Evolutionary conservation across 164 flowering plant species (phyloP), one percentile per base, ranked within the genome.

Genomic region (Magnolia changhungtana): DNA sequence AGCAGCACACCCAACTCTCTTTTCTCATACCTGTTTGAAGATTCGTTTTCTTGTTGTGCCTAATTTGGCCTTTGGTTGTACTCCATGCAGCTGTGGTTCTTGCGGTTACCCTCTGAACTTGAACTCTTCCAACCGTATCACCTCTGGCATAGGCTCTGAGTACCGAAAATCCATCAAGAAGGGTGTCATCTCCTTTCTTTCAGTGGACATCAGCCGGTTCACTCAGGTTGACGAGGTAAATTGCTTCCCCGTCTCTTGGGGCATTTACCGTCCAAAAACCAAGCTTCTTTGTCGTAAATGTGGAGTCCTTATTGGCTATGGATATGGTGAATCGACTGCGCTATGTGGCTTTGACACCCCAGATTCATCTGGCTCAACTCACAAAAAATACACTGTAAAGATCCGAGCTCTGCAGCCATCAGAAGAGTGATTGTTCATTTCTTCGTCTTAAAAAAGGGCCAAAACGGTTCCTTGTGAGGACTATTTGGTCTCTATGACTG

Each of bases 201-300:
- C 88, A 14, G 81, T 87, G 71, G 92, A 89, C 80, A 86, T 83
- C 66, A 89, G 94, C 69, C 81, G 92, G 69, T 90, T 88, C 78
- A 88, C 94, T 21, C 94, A 88, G 76, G 86, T 89, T 73, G 90
- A 88, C 64, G 83, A 90, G 80, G 87, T 89, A 58, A 85, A 79
- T 23, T 90, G 94, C 77, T 72, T 90, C 63, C 90, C 88, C 52
- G 59, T 85, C 64, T 72, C 81, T 74, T 88, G 87, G 87, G 90
- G 88, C 11, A 78, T 70, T 77, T 61, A 81, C 59, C 76, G 88
- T 68, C 80, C 81, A 18, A 90, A 89, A 81, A 85, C 91, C 49
- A 89, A 86, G 80, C 91, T 89, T 72, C 83, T 88, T 4, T 89
- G 91, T 74, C 90, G 91, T 61, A 88, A 83, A 76, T 90, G 92